These are phyloP conservation scores for Neoboletus subvelutipes DNA, from an alignment of 768 basidiomycete species.

Conservation along the genomic window DNA sequence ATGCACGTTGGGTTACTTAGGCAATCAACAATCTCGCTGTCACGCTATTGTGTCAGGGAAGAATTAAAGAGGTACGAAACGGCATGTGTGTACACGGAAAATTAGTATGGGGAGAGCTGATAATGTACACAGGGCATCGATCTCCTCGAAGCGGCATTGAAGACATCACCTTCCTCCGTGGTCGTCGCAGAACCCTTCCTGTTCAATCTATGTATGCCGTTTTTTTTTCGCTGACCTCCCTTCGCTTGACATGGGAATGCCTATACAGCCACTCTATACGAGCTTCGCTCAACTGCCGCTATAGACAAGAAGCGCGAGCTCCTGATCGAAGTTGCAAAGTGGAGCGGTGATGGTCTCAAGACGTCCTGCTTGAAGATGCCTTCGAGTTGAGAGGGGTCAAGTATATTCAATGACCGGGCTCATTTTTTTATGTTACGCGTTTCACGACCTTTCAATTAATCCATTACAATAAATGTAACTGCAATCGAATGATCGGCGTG, in stretches of 20 bases:
- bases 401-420: fast-evolving
- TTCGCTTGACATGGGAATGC: not conserved
- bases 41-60: conserved; percentile 66
- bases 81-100: not conserved
- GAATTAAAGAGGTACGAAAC: conserved; percentile 59
- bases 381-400: conserved; percentile 38
- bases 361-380: conserved; percentile 81
- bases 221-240: not conserved
- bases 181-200: conserved; percentile 80
- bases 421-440: not conserved
- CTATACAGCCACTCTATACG: conserved; percentile 69
- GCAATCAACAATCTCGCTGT: conserved; percentile 80
- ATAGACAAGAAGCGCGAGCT: conserved; percentile 75
- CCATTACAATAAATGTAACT: not conserved
- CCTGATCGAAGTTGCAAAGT: conserved; percentile 74
- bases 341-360: conserved; percentile 82
- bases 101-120: not conserved
- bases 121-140: conserved; percentile 57
- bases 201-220: conserved; percentile 73
- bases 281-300: conserved; percentile 70
- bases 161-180: conserved; percentile 64
- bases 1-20: conserved; percentile 28
- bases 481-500: not conserved
- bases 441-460: not conserved
- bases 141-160: conserved; percentile 61